phyloP scores from a whole-genome alignment of 495 filamentous ascomycete genomes.

The Penicillium soppii region DNA sequence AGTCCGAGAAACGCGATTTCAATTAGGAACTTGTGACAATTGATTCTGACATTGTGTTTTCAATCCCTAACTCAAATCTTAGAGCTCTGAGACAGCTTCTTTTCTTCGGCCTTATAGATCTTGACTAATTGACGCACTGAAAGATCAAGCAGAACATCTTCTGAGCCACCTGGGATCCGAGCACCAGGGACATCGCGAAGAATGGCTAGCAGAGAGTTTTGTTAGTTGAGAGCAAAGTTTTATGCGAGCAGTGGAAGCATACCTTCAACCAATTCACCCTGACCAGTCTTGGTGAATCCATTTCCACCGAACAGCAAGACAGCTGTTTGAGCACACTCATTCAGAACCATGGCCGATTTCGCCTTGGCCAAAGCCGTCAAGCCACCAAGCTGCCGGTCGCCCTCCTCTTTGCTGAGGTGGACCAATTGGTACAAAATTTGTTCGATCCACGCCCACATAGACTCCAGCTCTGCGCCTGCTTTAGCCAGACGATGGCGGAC shows the following conservation, averaged over 20 bases:
- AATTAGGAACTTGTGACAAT: background rate
- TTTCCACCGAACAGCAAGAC: conserved; percentile 72
- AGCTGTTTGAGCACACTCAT: conserved; percentile 66
- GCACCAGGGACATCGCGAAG: conserved; percentile 63
- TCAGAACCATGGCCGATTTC: conserved; percentile 65
- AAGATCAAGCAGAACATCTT: conserved; percentile 74
- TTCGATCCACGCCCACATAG: conserved; percentile 72
- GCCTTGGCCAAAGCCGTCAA: conserved; percentile 71
- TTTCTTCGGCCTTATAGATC: conserved; percentile 63
- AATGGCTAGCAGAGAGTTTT: conserved; percentile 42
- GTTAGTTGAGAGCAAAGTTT: too few relatives aligned
- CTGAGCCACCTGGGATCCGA: conserved; percentile 67
- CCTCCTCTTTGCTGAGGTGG: conserved; percentile 59
- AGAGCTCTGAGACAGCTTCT: conserved; percentile 50
- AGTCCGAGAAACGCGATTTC: background rate
- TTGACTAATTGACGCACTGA: conserved; percentile 71
- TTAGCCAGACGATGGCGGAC: conserved; percentile 71
- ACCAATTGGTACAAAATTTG: conserved; percentile 70
- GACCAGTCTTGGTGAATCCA: conserved; percentile 66
- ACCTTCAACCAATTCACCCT: conserved; percentile 71
- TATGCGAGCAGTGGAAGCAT: too few relatives aligned
- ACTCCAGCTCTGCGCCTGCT: conserved; percentile 66
- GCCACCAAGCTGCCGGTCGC: conserved; percentile 65
- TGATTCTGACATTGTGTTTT: background rate
- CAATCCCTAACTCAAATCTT: conserved; percentile 25